Conservation (phyloP, 768 basidiomycete genomes). For the Candolleomyces eurysporus region DNA sequence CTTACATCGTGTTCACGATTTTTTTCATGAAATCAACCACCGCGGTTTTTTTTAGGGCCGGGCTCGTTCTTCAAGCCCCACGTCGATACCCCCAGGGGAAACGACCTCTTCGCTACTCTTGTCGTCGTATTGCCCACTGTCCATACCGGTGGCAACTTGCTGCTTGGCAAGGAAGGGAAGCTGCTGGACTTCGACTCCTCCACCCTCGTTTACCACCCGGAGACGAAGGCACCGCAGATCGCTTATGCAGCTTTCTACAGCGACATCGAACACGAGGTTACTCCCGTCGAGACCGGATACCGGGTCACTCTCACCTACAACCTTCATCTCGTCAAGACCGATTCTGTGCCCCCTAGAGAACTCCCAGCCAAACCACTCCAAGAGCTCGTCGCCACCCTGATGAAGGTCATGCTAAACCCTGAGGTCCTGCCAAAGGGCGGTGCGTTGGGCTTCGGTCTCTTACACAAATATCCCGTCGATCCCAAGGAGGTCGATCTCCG, state of each 20-base stretch:
- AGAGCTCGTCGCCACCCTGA: background rate
- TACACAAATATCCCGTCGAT: conserved; percentile 30
- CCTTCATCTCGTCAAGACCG: conserved; percentile 24
- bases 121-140: conserved; percentile 45
- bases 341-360: background rate
- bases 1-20: no score
- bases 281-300: conserved; percentile 31
- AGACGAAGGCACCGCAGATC: conserved; percentile 19
- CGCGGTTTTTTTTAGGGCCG: conserved; percentile 22
- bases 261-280: conserved; percentile 42
- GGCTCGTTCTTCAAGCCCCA: conserved; percentile 51
- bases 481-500: conserved; percentile 8
- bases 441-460: conserved; percentile 32
- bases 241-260: conserved; percentile 35
- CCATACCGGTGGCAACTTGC: conserved; percentile 45
- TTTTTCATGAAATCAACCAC: background rate
- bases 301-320: conserved; percentile 43
- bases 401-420: conserved; percentile 21
- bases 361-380: background rate
- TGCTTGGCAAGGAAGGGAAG: conserved; percentile 34
- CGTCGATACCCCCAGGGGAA: conserved; percentile 43
- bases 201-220: conserved; percentile 7
- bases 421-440: conserved; percentile 30
- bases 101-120: conserved; percentile 50
- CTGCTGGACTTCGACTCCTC: conserved; percentile 31